Conservation (phyloP, 441 rosid genomes). For the Melastoma candidum region DNA sequence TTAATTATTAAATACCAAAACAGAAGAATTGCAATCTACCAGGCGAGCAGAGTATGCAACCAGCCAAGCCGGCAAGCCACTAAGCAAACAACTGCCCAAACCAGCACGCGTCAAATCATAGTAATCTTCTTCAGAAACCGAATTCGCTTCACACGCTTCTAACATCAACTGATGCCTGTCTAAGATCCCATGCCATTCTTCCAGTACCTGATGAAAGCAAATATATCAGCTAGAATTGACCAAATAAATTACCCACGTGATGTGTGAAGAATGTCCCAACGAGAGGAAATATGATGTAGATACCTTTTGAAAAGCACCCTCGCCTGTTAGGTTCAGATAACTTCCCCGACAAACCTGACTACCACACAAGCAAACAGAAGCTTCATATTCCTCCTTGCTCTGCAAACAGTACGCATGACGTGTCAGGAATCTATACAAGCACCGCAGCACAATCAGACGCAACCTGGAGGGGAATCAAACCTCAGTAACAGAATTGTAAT, state of each 20-base stretch:
- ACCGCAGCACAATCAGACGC: slow-evolving; percentile 10
- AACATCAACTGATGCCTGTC: slow-evolving; percentile 84
- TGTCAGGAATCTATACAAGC: too few species aligned
- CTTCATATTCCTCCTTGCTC: slow-evolving; percentile 99
- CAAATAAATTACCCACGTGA: too few species aligned
- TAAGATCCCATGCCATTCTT: slow-evolving; percentile 88
- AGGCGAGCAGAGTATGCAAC: slow-evolving; percentile 58
- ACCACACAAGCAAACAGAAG: slow-evolving; percentile 99
- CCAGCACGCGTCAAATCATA: slow-evolving; percentile 98
- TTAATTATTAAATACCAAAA: not conserved
- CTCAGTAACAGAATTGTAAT: slow-evolving; percentile 99
- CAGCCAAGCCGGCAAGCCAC: slow-evolving; percentile 96
- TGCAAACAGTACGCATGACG: slow-evolving; percentile 15
- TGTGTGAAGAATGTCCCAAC: not conserved
- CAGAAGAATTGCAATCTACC: too few species aligned
- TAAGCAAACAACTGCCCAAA: slow-evolving; percentile 94
- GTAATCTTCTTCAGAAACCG: slow-evolving; percentile 91
- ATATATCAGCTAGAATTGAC: slow-evolving; percentile 8
- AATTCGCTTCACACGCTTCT: slow-evolving; percentile 77
- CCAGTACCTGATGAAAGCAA: slow-evolving; percentile 47
- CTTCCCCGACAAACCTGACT: slow-evolving; percentile 99
- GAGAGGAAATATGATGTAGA: not conserved
- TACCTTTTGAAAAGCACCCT: slow-evolving; percentile 98
- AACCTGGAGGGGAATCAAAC: slow-evolving; percentile 27
- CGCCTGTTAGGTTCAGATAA: slow-evolving; percentile 98